Evolutionary conservation across 345 rosid genomes (phyloP).

Genomic region (Eucalyptus rudis): DNA sequence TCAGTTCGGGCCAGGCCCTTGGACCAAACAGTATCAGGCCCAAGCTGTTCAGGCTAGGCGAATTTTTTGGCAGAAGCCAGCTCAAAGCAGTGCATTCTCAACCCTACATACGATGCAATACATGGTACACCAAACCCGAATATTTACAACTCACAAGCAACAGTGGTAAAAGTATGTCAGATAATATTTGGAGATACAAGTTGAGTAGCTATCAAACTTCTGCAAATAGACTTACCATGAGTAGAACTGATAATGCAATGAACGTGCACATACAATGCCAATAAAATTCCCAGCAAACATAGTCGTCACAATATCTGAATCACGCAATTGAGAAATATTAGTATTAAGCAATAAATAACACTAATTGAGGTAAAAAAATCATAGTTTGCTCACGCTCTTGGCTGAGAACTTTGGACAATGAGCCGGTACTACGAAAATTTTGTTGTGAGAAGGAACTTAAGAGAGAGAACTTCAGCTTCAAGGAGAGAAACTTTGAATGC

Average conservation of each 20-base stretch:
- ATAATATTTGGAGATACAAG: neutral
- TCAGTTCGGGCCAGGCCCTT: neutral
- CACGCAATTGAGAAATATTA: neutral
- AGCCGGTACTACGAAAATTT: neutral
- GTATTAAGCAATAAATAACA: neutral
- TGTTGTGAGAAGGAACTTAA: neutral
- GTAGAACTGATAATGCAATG: conserved; percentile 95
- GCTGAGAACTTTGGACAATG: conserved; percentile 27
- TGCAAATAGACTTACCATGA: conserved; percentile 47
- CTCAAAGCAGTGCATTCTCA: neutral
- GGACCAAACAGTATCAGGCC: neutral
- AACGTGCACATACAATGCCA: conserved; percentile 82
- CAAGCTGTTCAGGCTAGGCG: neutral
- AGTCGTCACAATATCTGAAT: conserved; percentile 61
- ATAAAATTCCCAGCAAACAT: conserved; percentile 86
- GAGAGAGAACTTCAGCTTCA: conserved; percentile 13
- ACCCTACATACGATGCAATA: neutral
- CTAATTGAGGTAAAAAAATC: neutral
- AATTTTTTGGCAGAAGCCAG: neutral
- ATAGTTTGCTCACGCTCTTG: conserved; percentile 43
- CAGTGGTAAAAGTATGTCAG: neutral
- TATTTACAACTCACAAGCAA: neutral
- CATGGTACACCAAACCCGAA: neutral
- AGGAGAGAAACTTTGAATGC: conserved; percentile 22
- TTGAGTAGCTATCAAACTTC: neutral